A percentile compares a stretch with the other conserved stretches of the same genome.
These are phyloP conservation scores for Gonapodya sp. DNA, from an alignment of 192 early-diverging fungal species.

Conservation along the genomic window DNA sequence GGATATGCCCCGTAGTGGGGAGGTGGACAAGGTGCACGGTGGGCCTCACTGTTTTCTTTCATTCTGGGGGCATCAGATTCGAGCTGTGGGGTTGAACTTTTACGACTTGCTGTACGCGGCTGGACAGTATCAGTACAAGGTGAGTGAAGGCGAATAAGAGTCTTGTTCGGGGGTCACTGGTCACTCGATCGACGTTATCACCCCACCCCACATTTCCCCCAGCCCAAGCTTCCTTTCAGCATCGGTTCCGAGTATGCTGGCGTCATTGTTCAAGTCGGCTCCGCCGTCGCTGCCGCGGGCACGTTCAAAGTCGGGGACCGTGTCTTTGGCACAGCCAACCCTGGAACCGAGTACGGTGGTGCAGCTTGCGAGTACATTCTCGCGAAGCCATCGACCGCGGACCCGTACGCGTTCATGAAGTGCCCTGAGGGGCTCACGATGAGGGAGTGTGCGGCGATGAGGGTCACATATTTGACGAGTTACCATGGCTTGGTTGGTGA, in stretches of 20 bases:
- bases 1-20: no score
- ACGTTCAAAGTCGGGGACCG: background rate
- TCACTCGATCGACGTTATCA: background rate
- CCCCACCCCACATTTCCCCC: background rate
- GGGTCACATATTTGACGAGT: constrained; percentile 3
- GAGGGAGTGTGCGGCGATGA: background rate
- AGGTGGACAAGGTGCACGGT: no score
- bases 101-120: background rate
- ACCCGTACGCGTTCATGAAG: background rate
- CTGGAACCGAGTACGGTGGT: background rate
- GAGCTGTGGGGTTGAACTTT: background rate
- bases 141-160: no score
- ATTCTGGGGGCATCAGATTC: background rate
- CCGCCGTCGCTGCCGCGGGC: background rate
- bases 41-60: background rate
- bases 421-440: background rate
- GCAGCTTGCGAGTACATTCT: background rate
- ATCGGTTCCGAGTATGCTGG: background rate
- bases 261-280: background rate
- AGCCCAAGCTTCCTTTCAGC: constrained; percentile 1
- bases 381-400: background rate
- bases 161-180: background rate
- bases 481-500: background rate
- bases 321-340: background rate
- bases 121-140: constrained; percentile 8